phyloP scores from a whole-genome alignment of 2,329 filamentous ascomycete species.

The Colletotrichum cuscutae region DNA sequence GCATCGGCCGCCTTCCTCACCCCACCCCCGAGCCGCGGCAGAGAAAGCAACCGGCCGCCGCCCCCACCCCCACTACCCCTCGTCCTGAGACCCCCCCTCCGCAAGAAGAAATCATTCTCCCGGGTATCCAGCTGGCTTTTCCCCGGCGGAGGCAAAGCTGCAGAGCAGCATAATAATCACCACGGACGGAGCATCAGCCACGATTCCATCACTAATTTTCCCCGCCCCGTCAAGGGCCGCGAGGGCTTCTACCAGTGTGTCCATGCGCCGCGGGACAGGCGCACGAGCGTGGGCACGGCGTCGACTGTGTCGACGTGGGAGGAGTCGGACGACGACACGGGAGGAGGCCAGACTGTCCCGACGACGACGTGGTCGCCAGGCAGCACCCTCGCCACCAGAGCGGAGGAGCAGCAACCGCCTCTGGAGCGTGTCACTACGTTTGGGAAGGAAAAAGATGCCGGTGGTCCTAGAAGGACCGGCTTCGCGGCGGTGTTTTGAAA shows the following conservation, averaged over 20 bases:
- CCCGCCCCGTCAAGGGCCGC: slow-evolving; percentile 59
- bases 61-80: slow-evolving; percentile 63
- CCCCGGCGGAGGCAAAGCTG: slow-evolving; percentile 46
- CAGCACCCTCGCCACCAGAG: slow-evolving; percentile 52
- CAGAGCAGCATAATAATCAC: slow-evolving; percentile 42
- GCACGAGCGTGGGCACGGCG: slow-evolving; percentile 57
- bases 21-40: slow-evolving; percentile 40
- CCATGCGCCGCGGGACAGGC: slow-evolving; percentile 45
- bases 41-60: slow-evolving; percentile 54
- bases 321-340: slow-evolving; percentile 51
- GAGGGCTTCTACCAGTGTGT: slow-evolving; percentile 71
- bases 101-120: slow-evolving; percentile 76
- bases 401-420: slow-evolving; percentile 48
- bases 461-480: slow-evolving; percentile 16
- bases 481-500: slow-evolving; percentile 33
- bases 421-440: slow-evolving; percentile 35
- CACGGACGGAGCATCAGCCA: slow-evolving; percentile 51
- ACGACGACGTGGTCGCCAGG: slow-evolving; percentile 63
- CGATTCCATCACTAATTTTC: slow-evolving; percentile 65
- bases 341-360: slow-evolving; percentile 53
- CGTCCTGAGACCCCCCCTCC: slow-evolving; percentile 67
- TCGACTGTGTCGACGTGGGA: slow-evolving; percentile 63
- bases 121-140: slow-evolving; percentile 70
- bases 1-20: slow-evolving; percentile 45
- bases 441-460: slow-evolving; percentile 22